Conservation (phyloP, 257 asterid species). For the Buddleja alternifolia region DNA sequence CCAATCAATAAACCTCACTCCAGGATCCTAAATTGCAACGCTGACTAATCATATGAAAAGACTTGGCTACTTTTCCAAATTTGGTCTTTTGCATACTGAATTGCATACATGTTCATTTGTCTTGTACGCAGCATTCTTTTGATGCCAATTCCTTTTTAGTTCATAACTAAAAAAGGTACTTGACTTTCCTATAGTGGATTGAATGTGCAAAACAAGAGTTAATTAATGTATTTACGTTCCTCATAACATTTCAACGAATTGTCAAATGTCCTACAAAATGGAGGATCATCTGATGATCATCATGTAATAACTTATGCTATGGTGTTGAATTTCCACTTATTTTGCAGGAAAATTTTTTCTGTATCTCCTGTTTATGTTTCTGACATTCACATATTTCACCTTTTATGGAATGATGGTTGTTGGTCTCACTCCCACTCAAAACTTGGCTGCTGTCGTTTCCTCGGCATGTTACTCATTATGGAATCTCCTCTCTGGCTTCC, state of each 20-base stretch:
- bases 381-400: constrained; percentile 59
- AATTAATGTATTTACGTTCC: neutral
- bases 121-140: neutral
- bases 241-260: neutral
- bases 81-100: neutral
- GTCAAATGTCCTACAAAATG: neutral
- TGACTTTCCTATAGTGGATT: neutral
- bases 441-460: constrained; percentile 48
- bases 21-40: too few relatives aligned
- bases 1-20: too few relatives aligned
- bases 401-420: constrained; percentile 61
- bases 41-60: too few relatives aligned
- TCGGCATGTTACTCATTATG: constrained; percentile 54
- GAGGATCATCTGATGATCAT: neutral
- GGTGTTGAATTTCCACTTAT: constrained; percentile 1
- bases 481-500: constrained; percentile 63
- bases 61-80: too few relatives aligned
- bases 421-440: constrained; percentile 54
- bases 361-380: constrained; percentile 50
- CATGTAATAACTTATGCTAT: neutral
- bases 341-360: constrained; percentile 47
- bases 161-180: neutral
- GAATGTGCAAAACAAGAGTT: neutral
- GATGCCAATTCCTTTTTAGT: neutral
- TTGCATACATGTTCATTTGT: neutral